phyloP scores from a whole-genome alignment of 2,329 filamentous ascomycete species.

The Colletotrichum tropicale region DNA sequence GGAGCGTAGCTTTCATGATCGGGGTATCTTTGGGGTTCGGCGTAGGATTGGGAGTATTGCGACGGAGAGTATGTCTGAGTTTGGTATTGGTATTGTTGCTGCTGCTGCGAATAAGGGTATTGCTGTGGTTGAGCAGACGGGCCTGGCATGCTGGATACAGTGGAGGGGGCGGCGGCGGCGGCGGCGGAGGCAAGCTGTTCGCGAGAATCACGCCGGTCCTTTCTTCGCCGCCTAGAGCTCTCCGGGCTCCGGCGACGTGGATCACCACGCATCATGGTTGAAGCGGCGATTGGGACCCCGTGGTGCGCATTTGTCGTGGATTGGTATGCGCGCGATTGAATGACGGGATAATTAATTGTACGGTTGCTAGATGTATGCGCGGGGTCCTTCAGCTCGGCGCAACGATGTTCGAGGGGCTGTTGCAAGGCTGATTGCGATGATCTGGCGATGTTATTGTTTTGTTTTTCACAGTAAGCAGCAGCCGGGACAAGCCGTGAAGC shows the following conservation, averaged over 20 bases:
- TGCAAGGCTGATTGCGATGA: background rate
- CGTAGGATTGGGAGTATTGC: conserved; percentile 25
- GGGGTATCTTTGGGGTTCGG: conserved; percentile 22
- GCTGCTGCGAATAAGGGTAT: background rate
- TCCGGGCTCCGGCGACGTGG: conserved; percentile 62
- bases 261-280: conserved; percentile 55
- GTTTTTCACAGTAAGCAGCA: conserved; percentile 13
- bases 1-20: background rate
- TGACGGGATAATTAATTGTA: background rate
- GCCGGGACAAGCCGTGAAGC: conserved; percentile 21
- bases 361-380: background rate
- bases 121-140: conserved; percentile 1
- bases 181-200: conserved; percentile 8
- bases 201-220: conserved; percentile 18
- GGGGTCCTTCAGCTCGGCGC: background rate
- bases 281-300: conserved; percentile 18
- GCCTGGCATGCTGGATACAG: conserved; percentile 2
- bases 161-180: background rate
- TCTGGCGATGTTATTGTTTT: conserved; percentile 23
- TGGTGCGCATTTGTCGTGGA: conserved; percentile 15
- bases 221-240: conserved; percentile 54
- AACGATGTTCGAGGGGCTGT: background rate
- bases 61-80: conserved; percentile 19
- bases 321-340: background rate
- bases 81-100: background rate